Evolutionary conservation across 495 filamentous ascomycete genomes (phyloP).

Genomic region (Oidiodendron maius): DNA sequence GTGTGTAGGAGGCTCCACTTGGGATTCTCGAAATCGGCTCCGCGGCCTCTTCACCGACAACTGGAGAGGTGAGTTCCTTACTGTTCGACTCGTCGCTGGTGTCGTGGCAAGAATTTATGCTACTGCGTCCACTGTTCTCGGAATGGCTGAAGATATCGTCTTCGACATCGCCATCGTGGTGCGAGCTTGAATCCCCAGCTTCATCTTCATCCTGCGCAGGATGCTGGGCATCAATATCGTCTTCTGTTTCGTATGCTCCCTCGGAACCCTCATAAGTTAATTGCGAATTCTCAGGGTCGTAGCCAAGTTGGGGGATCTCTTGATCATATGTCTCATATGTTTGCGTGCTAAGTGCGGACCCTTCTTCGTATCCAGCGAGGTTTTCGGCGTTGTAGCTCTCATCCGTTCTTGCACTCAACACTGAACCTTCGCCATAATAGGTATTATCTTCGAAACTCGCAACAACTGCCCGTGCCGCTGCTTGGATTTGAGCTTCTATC

Average conservation of each 20-base stretch:
- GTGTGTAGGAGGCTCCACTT: constrained; percentile 15
- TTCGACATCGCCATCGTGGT: constrained; percentile 37
- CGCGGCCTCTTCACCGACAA: constrained; percentile 17
- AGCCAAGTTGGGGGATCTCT: no score
- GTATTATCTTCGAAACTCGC: constrained; percentile 29
- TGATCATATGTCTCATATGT: constrained; percentile 20
- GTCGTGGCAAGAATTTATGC: constrained; percentile 18
- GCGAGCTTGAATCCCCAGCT: constrained; percentile 25
- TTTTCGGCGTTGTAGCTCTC: constrained; percentile 21
- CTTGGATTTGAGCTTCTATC: constrained; percentile 35
- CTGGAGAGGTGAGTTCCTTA: constrained; percentile 15
- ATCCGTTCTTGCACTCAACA: constrained; percentile 28
- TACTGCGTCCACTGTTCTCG: constrained; percentile 37
- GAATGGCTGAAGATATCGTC: constrained; percentile 51
- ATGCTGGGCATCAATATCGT: not conserved
- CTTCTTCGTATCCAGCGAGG: constrained; percentile 1
- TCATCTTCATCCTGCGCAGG: not conserved
- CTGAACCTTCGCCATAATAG: constrained; percentile 25
- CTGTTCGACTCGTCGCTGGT: constrained; percentile 9
- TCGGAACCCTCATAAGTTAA: not conserved
- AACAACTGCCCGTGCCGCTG: constrained; percentile 35
- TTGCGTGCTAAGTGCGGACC: constrained; percentile 16
- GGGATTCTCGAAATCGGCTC: constrained; percentile 21
- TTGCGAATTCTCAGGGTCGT: constrained; percentile 12
- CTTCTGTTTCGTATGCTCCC: not conserved